phyloP scores from a whole-genome alignment of 371 early-diverging fungal genomes.

The Synchytrium microbalum region DNA sequence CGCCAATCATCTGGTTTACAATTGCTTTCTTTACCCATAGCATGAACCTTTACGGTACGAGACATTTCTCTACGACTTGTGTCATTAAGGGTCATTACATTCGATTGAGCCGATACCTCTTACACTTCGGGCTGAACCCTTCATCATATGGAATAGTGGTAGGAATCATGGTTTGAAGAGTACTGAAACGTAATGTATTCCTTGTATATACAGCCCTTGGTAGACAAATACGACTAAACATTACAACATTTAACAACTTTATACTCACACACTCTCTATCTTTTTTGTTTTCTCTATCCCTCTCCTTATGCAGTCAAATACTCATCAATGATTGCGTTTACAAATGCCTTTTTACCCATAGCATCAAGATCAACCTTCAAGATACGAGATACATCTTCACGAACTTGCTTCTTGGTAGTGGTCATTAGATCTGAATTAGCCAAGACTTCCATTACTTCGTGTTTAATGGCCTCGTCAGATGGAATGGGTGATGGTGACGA shows the following conservation, averaged over 20 bases:
- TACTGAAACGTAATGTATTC: background rate
- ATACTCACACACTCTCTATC: no score
- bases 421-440: constrained; percentile 57
- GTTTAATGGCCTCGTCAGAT: constrained; percentile 72
- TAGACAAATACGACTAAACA: no score
- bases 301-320: background rate
- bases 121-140: no score
- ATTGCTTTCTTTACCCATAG: no score
- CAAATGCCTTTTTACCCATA: constrained; percentile 66
- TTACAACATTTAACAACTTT: no score
- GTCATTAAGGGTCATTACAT: no score
- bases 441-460: constrained; percentile 73
- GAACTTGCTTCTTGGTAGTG: constrained; percentile 54
- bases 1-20: no score
- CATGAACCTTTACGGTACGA: no score
- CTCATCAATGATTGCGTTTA: constrained; percentile 73
- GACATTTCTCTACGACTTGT: no score
- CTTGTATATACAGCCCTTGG: background rate
- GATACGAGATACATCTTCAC: constrained; percentile 64
- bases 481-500: constrained; percentile 32
- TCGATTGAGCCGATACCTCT: no score
- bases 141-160: background rate
- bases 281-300: background rate
- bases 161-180: background rate
- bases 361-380: constrained; percentile 71